Evolutionary conservation across 2,329 filamentous ascomycete genomes (phyloP), one percentile per base, ranked within the genome.

Genomic region (Venturia carpophila): DNA sequence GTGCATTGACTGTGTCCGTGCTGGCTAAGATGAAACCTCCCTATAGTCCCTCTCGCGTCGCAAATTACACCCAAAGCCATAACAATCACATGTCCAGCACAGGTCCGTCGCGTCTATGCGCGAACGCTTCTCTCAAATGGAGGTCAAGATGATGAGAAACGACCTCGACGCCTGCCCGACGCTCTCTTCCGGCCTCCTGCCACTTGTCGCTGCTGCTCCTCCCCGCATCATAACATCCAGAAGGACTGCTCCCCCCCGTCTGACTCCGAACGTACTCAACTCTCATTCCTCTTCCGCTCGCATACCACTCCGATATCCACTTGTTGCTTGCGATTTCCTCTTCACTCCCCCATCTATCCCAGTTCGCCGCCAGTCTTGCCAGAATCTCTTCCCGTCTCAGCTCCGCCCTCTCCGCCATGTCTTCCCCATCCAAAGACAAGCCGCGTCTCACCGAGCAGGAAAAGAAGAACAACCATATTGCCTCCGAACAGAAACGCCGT

Each of bases 391-490:
- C 17, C 21, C 21, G 21, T 47, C 45, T 47, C 45, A 47, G 45
- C 13, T 47, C 45, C 13, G 45, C 27, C 27, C 5, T 56, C 30
- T 34, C 5, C 52, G n/a, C 30, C 52, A 58, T 58, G 52, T 58
- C 52, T 37, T 42, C 69, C 41, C 65, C 67, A 63, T 73, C 69
- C 49, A 72, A 73, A 1, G 65, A 86, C 68, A 86, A 87, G 69
- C 83, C 87, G 45, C 83, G 87, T 68, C 78, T 90, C 67, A 86
- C 85, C 60, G 86, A 89, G 69, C 80, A 84, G 67, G 85, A 90
- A 72, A 90, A 89, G 80, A 89, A 89, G 73, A 84, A 83, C 71
- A 90, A 90, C 72, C 87, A 90, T 75, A 89, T 89, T 70, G 83
- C 84, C 30, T 88, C 86, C 5, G 83, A 86, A 73, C 82, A 84